These are phyloP conservation scores for Phoma sp. DNA, from an alignment of 2,329 filamentous ascomycete species.

Conservation along the genomic window DNA sequence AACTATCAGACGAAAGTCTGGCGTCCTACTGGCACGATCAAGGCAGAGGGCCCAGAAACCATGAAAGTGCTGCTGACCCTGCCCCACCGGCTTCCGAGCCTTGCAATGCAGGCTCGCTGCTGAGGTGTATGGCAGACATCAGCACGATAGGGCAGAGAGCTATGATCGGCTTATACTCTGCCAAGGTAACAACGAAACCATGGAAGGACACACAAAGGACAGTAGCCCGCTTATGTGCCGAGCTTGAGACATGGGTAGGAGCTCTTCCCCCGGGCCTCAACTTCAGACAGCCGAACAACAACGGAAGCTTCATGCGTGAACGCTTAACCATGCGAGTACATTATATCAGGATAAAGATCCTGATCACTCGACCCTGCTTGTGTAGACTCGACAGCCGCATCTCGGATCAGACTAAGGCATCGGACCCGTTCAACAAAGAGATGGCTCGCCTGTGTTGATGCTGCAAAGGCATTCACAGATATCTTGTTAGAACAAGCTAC, in stretches of 20 bases:
- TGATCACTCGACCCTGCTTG: constrained; percentile 50
- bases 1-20: background rate
- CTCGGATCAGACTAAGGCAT: constrained; percentile 38
- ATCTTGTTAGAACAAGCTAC: constrained; percentile 41
- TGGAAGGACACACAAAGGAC: constrained; percentile 17
- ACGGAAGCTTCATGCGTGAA: constrained; percentile 18
- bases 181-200: constrained; percentile 26
- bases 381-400: constrained; percentile 46
- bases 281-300: background rate
- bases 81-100: too few relatives aligned
- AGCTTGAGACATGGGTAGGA: background rate
- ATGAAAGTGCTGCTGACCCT: constrained; percentile 4
- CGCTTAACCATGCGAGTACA: constrained; percentile 30
- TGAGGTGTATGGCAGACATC: too few relatives aligned
- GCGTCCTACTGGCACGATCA: background rate
- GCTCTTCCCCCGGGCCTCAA: background rate
- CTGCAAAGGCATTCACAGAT: constrained; percentile 41
- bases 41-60: background rate
- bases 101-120: too few relatives aligned
- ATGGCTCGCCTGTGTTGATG: constrained; percentile 45
- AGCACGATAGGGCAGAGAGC: constrained; percentile 20
- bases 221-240: background rate
- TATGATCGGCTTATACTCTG: constrained; percentile 37
- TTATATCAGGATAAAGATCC: constrained; percentile 46
- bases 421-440: constrained; percentile 38